Conservation (phyloP, 768 basidiomycete genomes). For the Naematelia encephala region DNA sequence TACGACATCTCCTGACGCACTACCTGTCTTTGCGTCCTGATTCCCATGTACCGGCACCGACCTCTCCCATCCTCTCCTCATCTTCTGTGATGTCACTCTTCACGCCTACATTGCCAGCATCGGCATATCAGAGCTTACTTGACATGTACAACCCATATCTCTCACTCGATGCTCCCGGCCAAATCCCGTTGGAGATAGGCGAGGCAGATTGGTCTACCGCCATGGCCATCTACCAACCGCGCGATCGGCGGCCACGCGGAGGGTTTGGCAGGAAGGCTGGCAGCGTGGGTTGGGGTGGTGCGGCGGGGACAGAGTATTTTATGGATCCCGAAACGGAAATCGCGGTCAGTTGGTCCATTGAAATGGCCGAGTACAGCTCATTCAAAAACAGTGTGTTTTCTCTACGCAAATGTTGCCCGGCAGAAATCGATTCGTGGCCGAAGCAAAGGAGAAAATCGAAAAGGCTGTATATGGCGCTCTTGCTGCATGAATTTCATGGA, state of each 20-base stretch:
- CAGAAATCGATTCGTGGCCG: background rate
- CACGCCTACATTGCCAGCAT: slow-evolving; percentile 22
- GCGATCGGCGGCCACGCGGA: slow-evolving; percentile 13
- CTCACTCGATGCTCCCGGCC: slow-evolving; percentile 1
- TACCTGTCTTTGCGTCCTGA: slow-evolving; percentile 17
- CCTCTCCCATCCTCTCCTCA: slow-evolving; percentile 17
- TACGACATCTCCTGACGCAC: slow-evolving; percentile 31
- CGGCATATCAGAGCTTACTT: slow-evolving; percentile 10
- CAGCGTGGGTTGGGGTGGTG: slow-evolving; percentile 38
- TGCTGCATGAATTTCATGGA: background rate
- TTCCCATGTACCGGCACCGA: background rate
- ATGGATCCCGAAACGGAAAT: slow-evolving; percentile 32
- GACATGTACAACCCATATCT: slow-evolving; percentile 12
- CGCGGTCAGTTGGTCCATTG: slow-evolving; percentile 22
- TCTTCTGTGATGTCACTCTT: slow-evolving; percentile 25
- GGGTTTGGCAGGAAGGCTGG: slow-evolving; percentile 30
- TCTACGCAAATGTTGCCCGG: background rate
- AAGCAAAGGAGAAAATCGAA: background rate
- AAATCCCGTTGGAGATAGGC: slow-evolving; percentile 12
- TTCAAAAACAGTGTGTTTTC: background rate
- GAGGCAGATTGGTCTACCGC: slow-evolving; percentile 41
- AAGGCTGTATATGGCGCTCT: background rate
- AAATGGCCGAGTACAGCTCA: background rate
- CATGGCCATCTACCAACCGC: slow-evolving; percentile 24
- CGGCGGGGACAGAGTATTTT: slow-evolving; percentile 35